A percentile compares a stretch with the other conserved stretches of the same genome.
phyloP scores from a whole-genome alignment of 2,329 filamentous ascomycete species.

The Parastagonospora avenae region DNA sequence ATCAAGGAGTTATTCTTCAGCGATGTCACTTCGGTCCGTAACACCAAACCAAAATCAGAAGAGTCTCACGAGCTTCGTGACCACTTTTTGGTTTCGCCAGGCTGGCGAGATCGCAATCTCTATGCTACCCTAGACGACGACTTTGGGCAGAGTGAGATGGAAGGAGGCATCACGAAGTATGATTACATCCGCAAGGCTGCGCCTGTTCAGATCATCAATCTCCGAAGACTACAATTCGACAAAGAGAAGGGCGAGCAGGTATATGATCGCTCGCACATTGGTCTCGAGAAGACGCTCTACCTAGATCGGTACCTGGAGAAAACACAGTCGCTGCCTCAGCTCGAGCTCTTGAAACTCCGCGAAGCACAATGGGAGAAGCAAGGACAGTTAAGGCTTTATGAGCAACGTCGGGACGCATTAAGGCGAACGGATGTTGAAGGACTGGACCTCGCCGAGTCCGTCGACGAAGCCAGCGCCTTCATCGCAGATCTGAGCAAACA shows the following conservation, averaged over 20 bases:
- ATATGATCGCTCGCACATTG: slow-evolving; percentile 64
- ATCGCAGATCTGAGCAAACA: slow-evolving; percentile 23
- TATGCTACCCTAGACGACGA: slow-evolving; percentile 85
- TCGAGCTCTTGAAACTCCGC: slow-evolving; percentile 65
- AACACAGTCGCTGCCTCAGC: slow-evolving; percentile 32
- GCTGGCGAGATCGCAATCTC: slow-evolving; percentile 66
- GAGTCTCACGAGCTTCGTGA: slow-evolving; percentile 63
- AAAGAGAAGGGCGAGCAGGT: slow-evolving; percentile 55
- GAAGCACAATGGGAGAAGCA: slow-evolving; percentile 77
- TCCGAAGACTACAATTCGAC: slow-evolving; percentile 80
- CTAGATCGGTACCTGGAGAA: slow-evolving; percentile 76
- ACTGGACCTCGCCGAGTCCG: slow-evolving; percentile 31
- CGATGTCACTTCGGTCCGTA: slow-evolving; percentile 54
- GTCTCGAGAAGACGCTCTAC: slow-evolving; percentile 80
- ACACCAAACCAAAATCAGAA: slow-evolving; percentile 41
- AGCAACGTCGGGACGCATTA: slow-evolving; percentile 53
- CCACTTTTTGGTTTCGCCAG: slow-evolving; percentile 67
- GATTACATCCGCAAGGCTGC: slow-evolving; percentile 65
- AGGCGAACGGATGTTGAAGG: slow-evolving; percentile 39
- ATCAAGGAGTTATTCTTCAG: slow-evolving; percentile 61
- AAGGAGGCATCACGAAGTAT: slow-evolving; percentile 33
- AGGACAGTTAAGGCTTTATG: slow-evolving; percentile 63
- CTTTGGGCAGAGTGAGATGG: slow-evolving; percentile 79
- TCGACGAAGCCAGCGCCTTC: slow-evolving; percentile 38
- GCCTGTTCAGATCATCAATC: slow-evolving; percentile 85